Base-by-base conservation (phyloP, 192 early-diverging fungal species). In the Rhizophagus clarus region DNA sequence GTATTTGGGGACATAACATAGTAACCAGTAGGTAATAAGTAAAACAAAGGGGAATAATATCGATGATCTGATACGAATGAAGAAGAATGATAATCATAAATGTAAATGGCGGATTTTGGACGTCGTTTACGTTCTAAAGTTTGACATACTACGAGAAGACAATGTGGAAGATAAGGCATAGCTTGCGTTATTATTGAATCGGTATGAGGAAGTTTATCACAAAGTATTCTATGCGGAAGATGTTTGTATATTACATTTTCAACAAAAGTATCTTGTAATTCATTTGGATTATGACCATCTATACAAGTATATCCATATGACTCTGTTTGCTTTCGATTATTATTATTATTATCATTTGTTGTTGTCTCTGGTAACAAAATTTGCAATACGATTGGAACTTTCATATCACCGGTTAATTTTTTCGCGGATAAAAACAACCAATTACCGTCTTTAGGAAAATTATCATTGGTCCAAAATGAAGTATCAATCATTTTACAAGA, bases 81-180 rank as follows among this genome's bases (percentile, higher is more conserved):
- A 4, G 28, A 29, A 12, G n/a, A 29, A 64, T 64, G 63, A 64
- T 64, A 64, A 64, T 64, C 63, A n/a, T 64, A 64, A 24, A 64
- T 29, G 4, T 24, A 64, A 24, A 64, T 24, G 3, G 63, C 1
- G 2, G 26, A 29, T 14, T 29, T 24, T 64, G 63, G 26, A 3
- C 63, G 63, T 29, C 11, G 28, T n/a, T 26, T 24, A 6, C 28
- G 2, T 64, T 64, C 63, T 28, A 14, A 3, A 28, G 26, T 2
- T 64, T 64, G 63, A 29, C 63, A 64, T 28, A 64, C 63, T 28
- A 64, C 20, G 12, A 64, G 26, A 14, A 64, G 14, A 29, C 26
- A 64, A 29, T 64, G 63, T 4, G 63, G 63, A 64, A 64, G 63
- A 26, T 28, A 24, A 28, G 28, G 28, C 20, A 64, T 12, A 28